These are phyloP conservation scores for Ophiostoma montium DNA, from an alignment of 2,329 filamentous ascomycete genomes.

Conservation along the genomic window DNA sequence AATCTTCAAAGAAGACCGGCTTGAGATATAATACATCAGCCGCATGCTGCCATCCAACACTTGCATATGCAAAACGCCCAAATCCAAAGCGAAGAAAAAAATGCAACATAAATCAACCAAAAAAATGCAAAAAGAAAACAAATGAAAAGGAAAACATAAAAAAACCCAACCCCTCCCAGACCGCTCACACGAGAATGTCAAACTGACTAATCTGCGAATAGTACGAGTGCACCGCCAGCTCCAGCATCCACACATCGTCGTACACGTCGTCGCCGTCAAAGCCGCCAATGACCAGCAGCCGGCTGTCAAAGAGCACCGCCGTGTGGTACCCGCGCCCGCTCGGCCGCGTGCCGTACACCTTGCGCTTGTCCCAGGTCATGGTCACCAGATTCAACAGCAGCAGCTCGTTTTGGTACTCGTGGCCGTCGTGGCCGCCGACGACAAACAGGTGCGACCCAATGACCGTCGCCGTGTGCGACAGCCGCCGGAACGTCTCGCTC, in stretches of 20 bases:
- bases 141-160: not conserved
- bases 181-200: slow-evolving; percentile 45
- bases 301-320: slow-evolving; percentile 49
- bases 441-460: slow-evolving; percentile 59
- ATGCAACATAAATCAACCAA: not conserved
- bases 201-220: slow-evolving; percentile 64
- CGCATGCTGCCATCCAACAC: not conserved
- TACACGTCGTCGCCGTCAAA: slow-evolving; percentile 57
- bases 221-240: slow-evolving; percentile 56
- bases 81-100: not conserved
- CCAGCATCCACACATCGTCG: slow-evolving; percentile 51
- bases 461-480: slow-evolving; percentile 55
- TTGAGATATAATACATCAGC: not conserved
- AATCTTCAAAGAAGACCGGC: not conserved
- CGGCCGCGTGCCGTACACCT: slow-evolving; percentile 48
- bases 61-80: not conserved
- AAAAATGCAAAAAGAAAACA: not conserved
- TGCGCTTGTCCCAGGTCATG: slow-evolving; percentile 58
- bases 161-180: not conserved
- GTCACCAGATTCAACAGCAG: slow-evolving; percentile 56
- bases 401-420: slow-evolving; percentile 56
- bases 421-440: slow-evolving; percentile 55
- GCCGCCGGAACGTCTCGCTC: slow-evolving; percentile 45
- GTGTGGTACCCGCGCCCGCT: slow-evolving; percentile 54
- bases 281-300: slow-evolving; percentile 49